Evolutionary conservation across 108 stramenopile genomes (phyloP).

Genomic region (Chaetoceros tenuissimus): DNA sequence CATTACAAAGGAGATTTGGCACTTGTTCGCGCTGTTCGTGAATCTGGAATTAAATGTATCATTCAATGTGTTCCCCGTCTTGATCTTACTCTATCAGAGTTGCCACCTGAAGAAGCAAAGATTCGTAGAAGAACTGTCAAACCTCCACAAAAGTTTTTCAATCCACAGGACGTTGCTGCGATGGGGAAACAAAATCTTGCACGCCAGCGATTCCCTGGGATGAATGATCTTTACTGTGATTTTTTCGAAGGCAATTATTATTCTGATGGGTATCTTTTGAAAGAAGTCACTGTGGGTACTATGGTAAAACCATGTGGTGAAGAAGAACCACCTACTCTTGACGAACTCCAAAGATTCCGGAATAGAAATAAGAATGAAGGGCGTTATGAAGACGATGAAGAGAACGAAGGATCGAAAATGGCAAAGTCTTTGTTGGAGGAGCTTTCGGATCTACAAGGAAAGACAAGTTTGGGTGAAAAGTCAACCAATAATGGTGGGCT

Average conservation of each 20-base stretch:
- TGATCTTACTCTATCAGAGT: constrained; percentile 62
- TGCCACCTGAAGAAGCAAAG: constrained; percentile 74
- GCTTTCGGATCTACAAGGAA: constrained; percentile 77
- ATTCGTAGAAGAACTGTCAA: constrained; percentile 68
- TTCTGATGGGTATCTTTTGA: constrained; percentile 88
- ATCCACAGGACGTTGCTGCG: constrained; percentile 67
- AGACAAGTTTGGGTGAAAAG: constrained; percentile 50
- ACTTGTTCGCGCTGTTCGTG: constrained; percentile 81
- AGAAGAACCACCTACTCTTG: constrained; percentile 87
- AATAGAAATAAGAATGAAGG: constrained; percentile 38
- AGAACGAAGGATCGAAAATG: constrained; percentile 80
- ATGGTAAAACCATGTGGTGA: constrained; percentile 79
- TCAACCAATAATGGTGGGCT: constrained; percentile 44
- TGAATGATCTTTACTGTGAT: constrained; percentile 70
- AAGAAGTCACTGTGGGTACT: constrained; percentile 88
- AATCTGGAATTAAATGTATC: constrained; percentile 85
- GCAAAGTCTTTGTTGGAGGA: constrained; percentile 75
- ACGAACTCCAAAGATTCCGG: constrained; percentile 88
- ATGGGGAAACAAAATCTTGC: constrained; percentile 47
- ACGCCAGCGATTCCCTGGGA: constrained; percentile 64
- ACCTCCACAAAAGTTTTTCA: constrained; percentile 93
- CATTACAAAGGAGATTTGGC: constrained; percentile 97
- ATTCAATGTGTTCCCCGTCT: constrained; percentile 92
- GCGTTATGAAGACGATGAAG: constrained; percentile 41
- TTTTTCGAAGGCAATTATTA: constrained; percentile 88